These are phyloP conservation scores for Solanum hybrid DNA, from an alignment of 305 asterid genomes.

Conservation along the genomic window DNA sequence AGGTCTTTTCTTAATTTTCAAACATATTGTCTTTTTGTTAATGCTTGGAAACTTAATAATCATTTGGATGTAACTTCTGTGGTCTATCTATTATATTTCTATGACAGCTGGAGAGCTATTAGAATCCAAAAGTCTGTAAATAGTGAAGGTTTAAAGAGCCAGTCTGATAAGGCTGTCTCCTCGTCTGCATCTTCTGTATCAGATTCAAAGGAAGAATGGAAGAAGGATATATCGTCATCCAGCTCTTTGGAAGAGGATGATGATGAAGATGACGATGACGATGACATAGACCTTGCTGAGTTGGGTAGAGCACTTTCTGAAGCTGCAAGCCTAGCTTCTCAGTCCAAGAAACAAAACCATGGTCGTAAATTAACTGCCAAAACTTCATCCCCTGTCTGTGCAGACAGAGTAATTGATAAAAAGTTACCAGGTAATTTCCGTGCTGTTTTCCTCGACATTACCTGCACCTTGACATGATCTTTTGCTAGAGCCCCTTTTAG, in stretches of 20 bases:
- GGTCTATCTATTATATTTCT: background rate
- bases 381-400: conserved; percentile 14
- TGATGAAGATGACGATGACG: conserved; percentile 27
- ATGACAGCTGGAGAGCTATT: conserved; percentile 68
- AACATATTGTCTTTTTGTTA: background rate
- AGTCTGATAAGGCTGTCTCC: conserved; percentile 16
- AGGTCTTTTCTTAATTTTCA: conserved; percentile 27
- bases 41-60: background rate
- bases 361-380: conserved; percentile 23
- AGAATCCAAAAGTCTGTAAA: conserved; percentile 59
- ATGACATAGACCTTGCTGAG: conserved; percentile 62
- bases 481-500: background rate
- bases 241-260: conserved; percentile 29
- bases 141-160: conserved; percentile 12
- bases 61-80: background rate
- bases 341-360: conserved; percentile 31
- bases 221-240: conserved; percentile 40
- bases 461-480: background rate
- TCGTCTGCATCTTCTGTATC: conserved; percentile 26
- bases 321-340: conserved; percentile 41
- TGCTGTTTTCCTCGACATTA: background rate
- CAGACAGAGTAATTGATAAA: conserved; percentile 33
- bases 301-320: conserved; percentile 68
- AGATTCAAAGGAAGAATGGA: conserved; percentile 29
- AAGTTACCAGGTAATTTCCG: conserved; percentile 37